These are phyloP conservation scores for Erythrophleum ivorense DNA, from an alignment of 331 rosid genomes.

Conservation along the genomic window DNA sequence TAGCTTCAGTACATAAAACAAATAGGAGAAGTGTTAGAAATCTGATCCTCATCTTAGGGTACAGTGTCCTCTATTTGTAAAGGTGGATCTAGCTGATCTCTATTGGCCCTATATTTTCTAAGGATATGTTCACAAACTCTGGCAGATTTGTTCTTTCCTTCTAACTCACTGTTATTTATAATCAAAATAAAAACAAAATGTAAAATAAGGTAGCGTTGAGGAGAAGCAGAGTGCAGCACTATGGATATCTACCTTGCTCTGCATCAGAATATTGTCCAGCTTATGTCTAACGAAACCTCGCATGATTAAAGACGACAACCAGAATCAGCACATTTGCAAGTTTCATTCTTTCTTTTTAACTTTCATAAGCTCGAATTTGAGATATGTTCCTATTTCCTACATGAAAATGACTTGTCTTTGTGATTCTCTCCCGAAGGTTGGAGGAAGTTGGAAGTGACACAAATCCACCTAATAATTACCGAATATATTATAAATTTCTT, in stretches of 20 bases:
- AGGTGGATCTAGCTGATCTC: not conserved
- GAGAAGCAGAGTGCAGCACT: not conserved
- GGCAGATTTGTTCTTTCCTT: not conserved
- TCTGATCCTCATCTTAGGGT: slow-evolving; percentile 38
- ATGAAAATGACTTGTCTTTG: not conserved
- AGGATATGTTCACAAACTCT: not conserved
- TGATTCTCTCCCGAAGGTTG: not conserved
- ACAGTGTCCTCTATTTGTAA: not conserved
- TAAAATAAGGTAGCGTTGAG: slow-evolving; percentile 7
- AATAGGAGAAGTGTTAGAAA: slow-evolving; percentile 39
- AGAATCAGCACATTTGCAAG: not conserved
- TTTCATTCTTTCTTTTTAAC: not conserved
- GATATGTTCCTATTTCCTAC: not conserved
- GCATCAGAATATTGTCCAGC: not conserved
- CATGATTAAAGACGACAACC: not conserved
- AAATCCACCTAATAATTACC: not conserved
- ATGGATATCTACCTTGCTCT: not conserved
- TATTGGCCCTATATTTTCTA: too few species aligned
- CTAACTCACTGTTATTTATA: not conserved
- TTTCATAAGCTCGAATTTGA: not conserved
- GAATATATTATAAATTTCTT: not conserved
- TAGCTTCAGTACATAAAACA: slow-evolving; percentile 38
- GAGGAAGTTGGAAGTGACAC: not conserved
- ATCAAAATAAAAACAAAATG: not conserved
- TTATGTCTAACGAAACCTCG: not conserved